Conservation (phyloP, 306 rosid genomes). For the Ormosia semicastrata region DNA sequence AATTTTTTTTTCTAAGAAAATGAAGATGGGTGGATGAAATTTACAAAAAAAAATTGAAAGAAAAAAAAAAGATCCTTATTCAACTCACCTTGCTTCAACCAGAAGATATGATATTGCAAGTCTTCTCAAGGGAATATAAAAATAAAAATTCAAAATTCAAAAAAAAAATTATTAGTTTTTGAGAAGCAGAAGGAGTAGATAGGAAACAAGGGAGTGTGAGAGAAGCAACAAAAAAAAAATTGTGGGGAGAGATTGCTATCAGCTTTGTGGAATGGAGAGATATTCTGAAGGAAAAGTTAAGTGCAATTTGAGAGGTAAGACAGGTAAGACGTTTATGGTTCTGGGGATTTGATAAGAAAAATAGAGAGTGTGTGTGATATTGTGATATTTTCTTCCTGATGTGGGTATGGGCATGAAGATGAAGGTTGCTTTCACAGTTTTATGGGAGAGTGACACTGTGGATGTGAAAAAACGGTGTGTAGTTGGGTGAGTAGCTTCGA, state of each 20-base stretch:
- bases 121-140: conserved; percentile 8
- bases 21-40: conserved; percentile 32
- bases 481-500: background rate
- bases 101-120: conserved; percentile 15
- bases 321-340: conserved; percentile 15
- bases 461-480: background rate
- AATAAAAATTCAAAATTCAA: background rate
- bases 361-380: background rate
- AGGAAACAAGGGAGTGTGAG: background rate
- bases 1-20: conserved; percentile 10
- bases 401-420: background rate
- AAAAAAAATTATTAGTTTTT: background rate
- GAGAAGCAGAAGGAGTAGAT: conserved; percentile 7
- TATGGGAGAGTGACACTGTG: background rate
- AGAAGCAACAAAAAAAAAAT: background rate
- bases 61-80: background rate
- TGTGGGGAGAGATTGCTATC: background rate
- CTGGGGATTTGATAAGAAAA: background rate
- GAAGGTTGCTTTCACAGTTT: conserved; percentile 14
- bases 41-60: background rate
- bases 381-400: background rate
- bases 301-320: background rate
- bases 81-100: conserved; percentile 38
- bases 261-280: conserved; percentile 11
- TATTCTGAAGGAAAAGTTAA: conserved; percentile 19